Conservation (phyloP, 2,329 filamentous ascomycete species). For the Verticillium nonalfalfae region DNA sequence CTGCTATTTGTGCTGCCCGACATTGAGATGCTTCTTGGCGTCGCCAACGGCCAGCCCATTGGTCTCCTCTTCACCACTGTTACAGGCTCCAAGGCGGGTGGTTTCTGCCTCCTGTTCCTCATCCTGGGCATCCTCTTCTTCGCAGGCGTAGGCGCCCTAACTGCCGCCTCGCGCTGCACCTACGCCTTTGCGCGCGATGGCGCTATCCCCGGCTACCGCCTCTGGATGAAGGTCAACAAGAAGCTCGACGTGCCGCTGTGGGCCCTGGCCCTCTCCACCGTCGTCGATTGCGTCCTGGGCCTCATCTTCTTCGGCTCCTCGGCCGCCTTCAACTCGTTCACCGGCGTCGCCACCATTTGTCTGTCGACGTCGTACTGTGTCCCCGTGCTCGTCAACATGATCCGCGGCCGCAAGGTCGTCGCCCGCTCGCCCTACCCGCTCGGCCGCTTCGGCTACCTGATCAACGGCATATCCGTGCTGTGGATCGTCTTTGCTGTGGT, state of each 20-base stretch:
- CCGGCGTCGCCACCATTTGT: slow-evolving; percentile 73
- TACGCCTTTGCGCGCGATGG: slow-evolving; percentile 73
- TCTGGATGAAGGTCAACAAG: slow-evolving; percentile 62
- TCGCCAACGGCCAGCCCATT: slow-evolving; percentile 69
- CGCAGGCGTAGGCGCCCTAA: slow-evolving; percentile 68
- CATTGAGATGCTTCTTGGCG: slow-evolving; percentile 54
- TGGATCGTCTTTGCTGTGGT: slow-evolving; percentile 68
- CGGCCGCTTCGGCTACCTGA: slow-evolving; percentile 59
- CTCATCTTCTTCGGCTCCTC: slow-evolving; percentile 75
- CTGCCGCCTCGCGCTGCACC: slow-evolving; percentile 67
- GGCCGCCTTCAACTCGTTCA: slow-evolving; percentile 75
- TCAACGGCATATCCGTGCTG: slow-evolving; percentile 61
- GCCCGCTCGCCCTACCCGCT: slow-evolving; percentile 61
- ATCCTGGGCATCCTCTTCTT: slow-evolving; percentile 74
- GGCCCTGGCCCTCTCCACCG: slow-evolving; percentile 61
- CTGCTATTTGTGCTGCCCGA: slow-evolving; percentile 71
- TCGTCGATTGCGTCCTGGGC: slow-evolving; percentile 64
- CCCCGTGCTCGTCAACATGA: slow-evolving; percentile 65
- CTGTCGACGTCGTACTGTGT: slow-evolving; percentile 70
- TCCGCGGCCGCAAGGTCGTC: slow-evolving; percentile 62
- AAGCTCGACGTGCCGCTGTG: slow-evolving; percentile 63
- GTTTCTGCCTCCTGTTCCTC: slow-evolving; percentile 69
- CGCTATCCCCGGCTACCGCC: slow-evolving; percentile 61
- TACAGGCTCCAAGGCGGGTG: slow-evolving; percentile 65
- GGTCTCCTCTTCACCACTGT: slow-evolving; percentile 69